Evolutionary conservation across 345 rosid genomes (phyloP).

Genomic region (Cardamine occulta): DNA sequence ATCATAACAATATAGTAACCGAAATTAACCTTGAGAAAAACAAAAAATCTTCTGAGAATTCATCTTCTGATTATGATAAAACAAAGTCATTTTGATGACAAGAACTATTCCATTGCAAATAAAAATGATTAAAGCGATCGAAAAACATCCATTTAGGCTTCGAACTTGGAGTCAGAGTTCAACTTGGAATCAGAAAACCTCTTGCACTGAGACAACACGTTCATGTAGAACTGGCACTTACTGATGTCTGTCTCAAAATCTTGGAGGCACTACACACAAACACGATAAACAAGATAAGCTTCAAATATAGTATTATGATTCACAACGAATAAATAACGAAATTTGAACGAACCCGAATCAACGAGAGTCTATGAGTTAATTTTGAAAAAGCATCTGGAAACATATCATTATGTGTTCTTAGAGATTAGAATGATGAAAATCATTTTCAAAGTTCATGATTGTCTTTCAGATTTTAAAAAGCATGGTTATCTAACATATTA

Average conservation of each 20-base stretch:
- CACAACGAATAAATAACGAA: neutral
- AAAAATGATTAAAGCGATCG: neutral
- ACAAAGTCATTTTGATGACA: neutral
- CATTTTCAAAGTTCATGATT: neutral
- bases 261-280: constrained; percentile 61
- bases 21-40: neutral
- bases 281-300: neutral
- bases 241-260: constrained; percentile 66
- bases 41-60: neutral
- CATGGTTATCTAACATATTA: neutral
- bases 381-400: neutral
- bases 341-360: neutral
- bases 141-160: constrained; percentile 36
- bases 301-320: neutral
- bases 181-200: constrained; percentile 49
- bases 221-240: constrained; percentile 90
- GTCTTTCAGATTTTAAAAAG: neutral
- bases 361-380: neutral
- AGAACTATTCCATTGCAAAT: neutral
- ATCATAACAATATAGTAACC: neutral
- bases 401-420: too few relatives aligned
- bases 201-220: constrained; percentile 77
- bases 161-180: constrained; percentile 5
- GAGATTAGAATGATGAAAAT: too few relatives aligned
- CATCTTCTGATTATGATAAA: constrained; percentile 1